Base-by-base conservation (phyloP, 768 basidiomycete genomes). In the Mycena rosella region DNA sequence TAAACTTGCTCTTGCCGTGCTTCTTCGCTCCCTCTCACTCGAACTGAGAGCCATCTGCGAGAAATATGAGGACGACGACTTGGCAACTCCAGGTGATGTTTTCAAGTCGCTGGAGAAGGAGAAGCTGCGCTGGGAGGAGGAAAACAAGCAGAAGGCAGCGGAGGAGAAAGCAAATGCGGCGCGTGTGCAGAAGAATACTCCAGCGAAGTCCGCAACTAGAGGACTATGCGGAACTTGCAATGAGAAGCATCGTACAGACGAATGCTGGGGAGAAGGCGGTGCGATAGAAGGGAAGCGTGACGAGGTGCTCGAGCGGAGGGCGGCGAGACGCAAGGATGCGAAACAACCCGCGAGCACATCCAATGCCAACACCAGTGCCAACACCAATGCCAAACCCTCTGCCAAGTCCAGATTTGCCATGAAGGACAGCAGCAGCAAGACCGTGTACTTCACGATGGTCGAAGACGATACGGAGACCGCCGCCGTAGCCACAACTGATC, bases 1-100 rank as follows among this genome's bases (percentile, higher is more conserved):
- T 13, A 51, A 38, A 0, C 71, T 73, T 20, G 56, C 64, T 3
- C 57, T 54, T 7, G 69, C 69, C 32, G 44, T 74, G 0, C 60
- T 73, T 55, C 54, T 70, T 14, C 65, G 70, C 32, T 48, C 72
- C 1, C 51, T 73, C 32, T 70, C 63, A 1, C 22, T 58, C 1
- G 64, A 72, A 1, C 57, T 72, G 26, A 27, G 55, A 0, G 26
- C 44, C 22, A 49, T 74, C 2, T 36, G 59, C 13, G 56, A 72
- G 36, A 60, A 60, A 34, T 11, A 34, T 11, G 32, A 34, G 32
- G 32, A 34, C 6, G 11, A 34, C 32, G 32, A 34, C 6, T 6
- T 6, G 32, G 5, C 32, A 5, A 34, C 32, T 6, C 32, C 32
- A 5, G 32, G 6, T 6, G 32, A 34, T 11, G 11, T 34, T 11